Percentiles rank a stretch among this genome's conserved stretches.
Conservation (phyloP, 169 alveolate species). For the Eimeria maxima region DNA sequence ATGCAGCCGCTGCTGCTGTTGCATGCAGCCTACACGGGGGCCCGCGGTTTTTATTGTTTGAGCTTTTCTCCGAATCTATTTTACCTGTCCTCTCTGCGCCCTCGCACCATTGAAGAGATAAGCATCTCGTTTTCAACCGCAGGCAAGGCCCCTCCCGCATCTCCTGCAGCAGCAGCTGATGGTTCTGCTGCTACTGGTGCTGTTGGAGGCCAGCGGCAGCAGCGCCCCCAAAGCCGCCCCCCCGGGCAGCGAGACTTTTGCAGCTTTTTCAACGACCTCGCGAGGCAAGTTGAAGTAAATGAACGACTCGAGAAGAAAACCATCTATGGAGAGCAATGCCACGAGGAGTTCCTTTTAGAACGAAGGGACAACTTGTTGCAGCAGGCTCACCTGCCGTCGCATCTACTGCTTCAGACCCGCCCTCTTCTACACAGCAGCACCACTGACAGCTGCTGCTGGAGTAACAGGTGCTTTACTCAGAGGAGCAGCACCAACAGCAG, state of each 20-base stretch:
- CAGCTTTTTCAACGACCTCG: slow-evolving; percentile 20
- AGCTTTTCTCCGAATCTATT: background rate
- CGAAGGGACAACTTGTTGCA: background rate
- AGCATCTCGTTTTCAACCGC: no score
- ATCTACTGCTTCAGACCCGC: background rate
- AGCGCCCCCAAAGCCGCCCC: no score
- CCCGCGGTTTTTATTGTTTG: slow-evolving; percentile 36
- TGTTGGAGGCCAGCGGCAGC: no score
- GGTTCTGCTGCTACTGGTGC: no score
- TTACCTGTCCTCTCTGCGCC: slow-evolving; percentile 15
- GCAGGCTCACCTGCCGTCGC: slow-evolving; percentile 26
- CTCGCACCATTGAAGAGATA: no score
- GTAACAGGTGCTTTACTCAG: no score
- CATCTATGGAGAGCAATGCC: slow-evolving; percentile 30
- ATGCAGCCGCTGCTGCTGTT: background rate
- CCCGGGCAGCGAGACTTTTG: background rate
- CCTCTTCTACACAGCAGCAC: background rate
- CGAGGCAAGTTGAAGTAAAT: background rate
- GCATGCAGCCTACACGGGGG: background rate
- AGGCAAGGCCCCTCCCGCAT: no score
- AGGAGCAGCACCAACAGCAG: background rate
- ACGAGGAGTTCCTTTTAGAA: slow-evolving; percentile 1
- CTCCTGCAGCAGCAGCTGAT: no score
- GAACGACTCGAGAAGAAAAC: background rate
- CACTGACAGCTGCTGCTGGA: background rate